These are phyloP conservation scores for Chalciporus chontae DNA, from an alignment of 768 basidiomycete genomes.

Conservation along the genomic window DNA sequence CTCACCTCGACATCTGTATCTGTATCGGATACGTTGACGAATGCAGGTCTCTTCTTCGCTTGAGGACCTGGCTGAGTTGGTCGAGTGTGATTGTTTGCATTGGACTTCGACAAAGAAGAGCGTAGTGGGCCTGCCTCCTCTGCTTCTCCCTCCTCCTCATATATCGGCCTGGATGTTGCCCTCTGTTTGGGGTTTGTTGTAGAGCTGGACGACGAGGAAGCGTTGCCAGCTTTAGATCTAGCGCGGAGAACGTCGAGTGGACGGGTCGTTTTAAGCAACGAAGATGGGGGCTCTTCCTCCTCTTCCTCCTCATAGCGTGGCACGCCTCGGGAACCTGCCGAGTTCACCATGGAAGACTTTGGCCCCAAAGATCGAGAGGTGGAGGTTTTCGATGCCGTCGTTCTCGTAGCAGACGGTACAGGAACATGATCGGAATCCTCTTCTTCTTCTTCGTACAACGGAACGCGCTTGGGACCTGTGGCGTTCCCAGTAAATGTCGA, in stretches of 20 bases:
- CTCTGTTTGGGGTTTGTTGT: conserved; percentile 1
- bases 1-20: conserved; percentile 20
- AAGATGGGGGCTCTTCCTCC: conserved; percentile 1
- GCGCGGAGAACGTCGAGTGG: conserved; percentile 27
- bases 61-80: background rate
- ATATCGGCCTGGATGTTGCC: background rate
- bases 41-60: conserved; percentile 14
- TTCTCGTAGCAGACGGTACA: background rate
- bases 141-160: conserved; percentile 6
- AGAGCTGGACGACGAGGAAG: background rate
- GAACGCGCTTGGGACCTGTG: background rate
- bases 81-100: background rate
- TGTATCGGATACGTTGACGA: conserved; percentile 24
- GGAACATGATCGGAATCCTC: background rate
- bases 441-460: background rate
- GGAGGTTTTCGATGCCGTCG: conserved; percentile 4
- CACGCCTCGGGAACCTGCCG: background rate
- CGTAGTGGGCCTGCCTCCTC: conserved; percentile 5
- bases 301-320: conserved; percentile 8
- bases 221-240: conserved; percentile 1
- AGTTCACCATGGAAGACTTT: background rate
- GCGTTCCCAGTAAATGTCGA: background rate
- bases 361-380: background rate
- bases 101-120: background rate
- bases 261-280: conserved; percentile 12